Base-by-base conservation (phyloP, 768 basidiomycete genomes). In the Macrolepiota fuliginosa region DNA sequence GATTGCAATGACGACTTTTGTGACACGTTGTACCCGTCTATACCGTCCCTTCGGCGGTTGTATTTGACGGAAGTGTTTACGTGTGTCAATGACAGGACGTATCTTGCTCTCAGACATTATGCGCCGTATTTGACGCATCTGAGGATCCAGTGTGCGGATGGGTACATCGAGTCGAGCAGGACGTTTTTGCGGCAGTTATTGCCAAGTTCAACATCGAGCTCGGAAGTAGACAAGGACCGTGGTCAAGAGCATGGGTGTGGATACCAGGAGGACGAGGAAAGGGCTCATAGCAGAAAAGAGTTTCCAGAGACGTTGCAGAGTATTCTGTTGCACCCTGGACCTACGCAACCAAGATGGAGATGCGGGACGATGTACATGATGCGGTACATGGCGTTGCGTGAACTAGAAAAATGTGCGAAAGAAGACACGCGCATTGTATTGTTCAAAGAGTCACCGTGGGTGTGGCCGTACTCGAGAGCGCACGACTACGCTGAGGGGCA, bases 121-220 rank as follows among this genome's bases (percentile, higher is more conserved):
- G 65, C 65, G 13, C 65, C 65, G 5, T 47, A 54, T 36, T 22
- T 65, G 12, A 63, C 65, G 13, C 65, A 63, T 22, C 51, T 65
- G 12, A 61, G 57, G 29, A 54, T 61, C 24, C 57, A 60, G 29
- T 42, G 50, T 32, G 52, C 54, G 35, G 54, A 54, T n/a, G 47
- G 39, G 36, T 61, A 53, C 37, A 29, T 46, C 58, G 51, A 39
- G 53, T 63, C 32, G 22, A 61, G 47, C 11, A 58, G 54, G 24
- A 56, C n/a, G 9, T 62, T 59, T 47, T 46, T 59, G 47, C 62
- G 42, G 42, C 62, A 54, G 39, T 45, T 61, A 27, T 46, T 45
- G 29, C 29, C 29, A 49, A 29, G 27, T 22, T 9, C 6, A 4
- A 25, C n/a, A 24, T 12, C 17, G n/a, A 32, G 36, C 42, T 19